Evolutionary conservation across 1,284 basidiomycete genomes (phyloP), one percentile per base, ranked within the genome.

Genomic region (Singerocomus rubriflavus): DNA sequence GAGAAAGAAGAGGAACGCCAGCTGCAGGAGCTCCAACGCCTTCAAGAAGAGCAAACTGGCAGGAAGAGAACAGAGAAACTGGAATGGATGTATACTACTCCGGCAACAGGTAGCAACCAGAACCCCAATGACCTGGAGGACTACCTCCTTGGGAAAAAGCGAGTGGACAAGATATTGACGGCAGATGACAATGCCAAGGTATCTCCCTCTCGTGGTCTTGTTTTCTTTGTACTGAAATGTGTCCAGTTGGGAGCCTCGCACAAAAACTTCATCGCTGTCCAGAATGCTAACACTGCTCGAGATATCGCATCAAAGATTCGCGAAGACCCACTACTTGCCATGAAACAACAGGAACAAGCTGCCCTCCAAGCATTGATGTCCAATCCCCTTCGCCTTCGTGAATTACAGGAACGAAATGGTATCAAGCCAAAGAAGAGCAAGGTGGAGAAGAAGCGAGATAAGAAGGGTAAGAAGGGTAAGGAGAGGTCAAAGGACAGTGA

Each of bases 11-110:
- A 99, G 66, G 96, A 99, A 68, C 81, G 97, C 12, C 95, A 98
- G 68, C 73, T 99, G 27, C 94, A 97, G 61, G 95, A 99, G 63
- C 81, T 99, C 14, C 96, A 98, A 67, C 82, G 95, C 43, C 70
- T 99, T 42, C 94, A 97, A 67, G 92, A 95, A 65, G 89, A 91
- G 55, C 85, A 94, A 58, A 98, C 96, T 8, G 97, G 97, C 29
- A 93, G 89, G 76, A 97, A 95, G 73, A 78, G 91, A 58, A 82
- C 87, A 44, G 95, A 98, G 69, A 93, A 93, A 65, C 73, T 99
- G 46, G 96, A 99, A 69, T 99, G 97, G 97, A 96, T 99, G 92
- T 99, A 99, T 73, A 79, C 95, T 13, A 97, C 96, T 1, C 96
- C 97, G 2, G 91, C 91, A 0, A 84, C 88, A 6, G 91, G 89